These are phyloP conservation scores for Agrocybe praecox DNA, from an alignment of 768 basidiomycete genomes.

Conservation along the genomic window DNA sequence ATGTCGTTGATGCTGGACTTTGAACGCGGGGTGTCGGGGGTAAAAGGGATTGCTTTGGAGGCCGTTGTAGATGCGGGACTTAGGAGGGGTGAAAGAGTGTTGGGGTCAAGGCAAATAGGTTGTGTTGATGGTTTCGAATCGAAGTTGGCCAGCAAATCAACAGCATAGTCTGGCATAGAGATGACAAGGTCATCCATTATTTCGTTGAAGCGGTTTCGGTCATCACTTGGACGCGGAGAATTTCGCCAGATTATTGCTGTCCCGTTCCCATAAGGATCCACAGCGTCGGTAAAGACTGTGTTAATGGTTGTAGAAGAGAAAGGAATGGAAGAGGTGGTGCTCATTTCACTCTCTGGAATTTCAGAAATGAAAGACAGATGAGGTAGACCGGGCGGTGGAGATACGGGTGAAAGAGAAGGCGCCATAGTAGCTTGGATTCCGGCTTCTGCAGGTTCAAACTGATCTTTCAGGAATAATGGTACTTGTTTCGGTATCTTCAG, in stretches of 20 bases:
- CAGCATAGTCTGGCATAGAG: slow-evolving; percentile 44
- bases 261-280: slow-evolving; percentile 16
- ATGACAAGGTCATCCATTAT: slow-evolving; percentile 37
- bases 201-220: slow-evolving; percentile 24
- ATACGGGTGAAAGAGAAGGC: not conserved
- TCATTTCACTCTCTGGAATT: not conserved
- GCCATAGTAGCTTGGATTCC: not conserved
- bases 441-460: not conserved
- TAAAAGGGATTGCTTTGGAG: not conserved
- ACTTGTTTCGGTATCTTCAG: not conserved
- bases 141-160: slow-evolving; percentile 44
- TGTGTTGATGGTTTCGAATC: slow-evolving; percentile 22
- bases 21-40: not conserved
- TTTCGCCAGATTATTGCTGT: slow-evolving; percentile 38
- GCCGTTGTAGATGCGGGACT: not conserved
- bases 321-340: not conserved
- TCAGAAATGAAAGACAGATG: not conserved
- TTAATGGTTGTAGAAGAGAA: not conserved
- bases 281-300: not conserved
- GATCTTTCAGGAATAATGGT: not conserved
- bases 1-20: not conserved
- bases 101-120: not conserved
- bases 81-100: not conserved
- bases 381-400: not conserved
- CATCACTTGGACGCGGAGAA: slow-evolving; percentile 26